phyloP scores from a whole-genome alignment of 495 filamentous ascomycete genomes.

The Penicillium coffeae region DNA sequence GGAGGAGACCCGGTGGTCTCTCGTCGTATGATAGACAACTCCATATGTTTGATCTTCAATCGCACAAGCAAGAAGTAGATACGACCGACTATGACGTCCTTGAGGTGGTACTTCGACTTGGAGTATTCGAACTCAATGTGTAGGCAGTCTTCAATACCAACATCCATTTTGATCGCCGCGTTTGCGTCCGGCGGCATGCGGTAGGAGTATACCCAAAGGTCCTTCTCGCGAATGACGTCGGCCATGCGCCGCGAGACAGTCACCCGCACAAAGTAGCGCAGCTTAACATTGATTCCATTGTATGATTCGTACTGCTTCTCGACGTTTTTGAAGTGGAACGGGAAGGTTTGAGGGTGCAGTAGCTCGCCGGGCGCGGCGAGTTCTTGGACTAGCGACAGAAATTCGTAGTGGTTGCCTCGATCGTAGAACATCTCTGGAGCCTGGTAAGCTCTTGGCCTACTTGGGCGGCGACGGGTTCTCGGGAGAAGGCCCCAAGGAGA shows the following conservation, averaged over 20 bases:
- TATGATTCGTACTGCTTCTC: slow-evolving; percentile 99
- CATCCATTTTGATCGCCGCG: slow-evolving; percentile 99
- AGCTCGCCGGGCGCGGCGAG: slow-evolving; percentile 94
- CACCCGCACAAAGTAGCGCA: slow-evolving; percentile 97
- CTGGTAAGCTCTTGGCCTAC: neutral
- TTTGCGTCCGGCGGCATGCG: slow-evolving; percentile 98
- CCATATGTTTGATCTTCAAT: slow-evolving; percentile 99
- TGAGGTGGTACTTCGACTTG: slow-evolving; percentile 98
- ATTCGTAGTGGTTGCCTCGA: slow-evolving; percentile 98
- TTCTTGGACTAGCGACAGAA: slow-evolving; percentile 92
- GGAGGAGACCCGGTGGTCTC: slow-evolving; percentile 97
- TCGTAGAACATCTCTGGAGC: slow-evolving; percentile 95
- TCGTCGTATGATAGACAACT: slow-evolving; percentile 92
- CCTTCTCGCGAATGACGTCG: slow-evolving; percentile 97
- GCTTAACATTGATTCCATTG: slow-evolving; percentile 98
- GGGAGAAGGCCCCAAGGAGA: neutral
- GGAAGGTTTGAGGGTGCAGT: slow-evolving; percentile 96
- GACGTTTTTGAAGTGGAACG: slow-evolving; percentile 99
- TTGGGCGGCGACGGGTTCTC: neutral
- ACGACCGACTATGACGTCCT: slow-evolving; percentile 97
- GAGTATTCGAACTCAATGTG: slow-evolving; percentile 99
- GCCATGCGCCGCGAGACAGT: slow-evolving; percentile 96
- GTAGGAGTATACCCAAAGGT: slow-evolving; percentile 99
- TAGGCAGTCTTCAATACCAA: slow-evolving; percentile 98
- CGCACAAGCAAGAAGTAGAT: slow-evolving; percentile 98